Conservation (phyloP, 1,284 basidiomycete species). For the Tylopilus sp. region DNA sequence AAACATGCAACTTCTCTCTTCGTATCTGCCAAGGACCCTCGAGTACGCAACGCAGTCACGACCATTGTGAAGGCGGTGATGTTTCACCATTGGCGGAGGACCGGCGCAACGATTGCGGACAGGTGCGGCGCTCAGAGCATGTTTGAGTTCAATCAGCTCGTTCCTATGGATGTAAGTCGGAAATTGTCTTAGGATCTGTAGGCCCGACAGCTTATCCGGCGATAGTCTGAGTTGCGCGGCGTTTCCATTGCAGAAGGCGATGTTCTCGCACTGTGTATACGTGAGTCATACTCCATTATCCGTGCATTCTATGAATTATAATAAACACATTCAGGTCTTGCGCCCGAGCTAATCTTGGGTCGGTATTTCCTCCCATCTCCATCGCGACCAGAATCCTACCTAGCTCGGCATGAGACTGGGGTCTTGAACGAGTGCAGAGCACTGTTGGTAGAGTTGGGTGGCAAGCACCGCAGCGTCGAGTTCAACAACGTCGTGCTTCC, state of each 20-base stretch:
- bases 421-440: not conserved
- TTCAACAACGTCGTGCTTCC: constrained; percentile 13
- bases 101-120: constrained; percentile 4
- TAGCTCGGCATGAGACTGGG: not conserved
- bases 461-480: not conserved
- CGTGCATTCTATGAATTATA: not conserved
- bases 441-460: not conserved
- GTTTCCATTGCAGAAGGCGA: constrained; percentile 13
- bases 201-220: not conserved
- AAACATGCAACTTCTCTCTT: constrained; percentile 2
- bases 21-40: not conserved
- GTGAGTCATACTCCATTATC: not conserved
- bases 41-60: not conserved
- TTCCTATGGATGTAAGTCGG: constrained; percentile 1
- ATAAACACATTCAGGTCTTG: not conserved
- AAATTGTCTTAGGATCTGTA: not conserved
- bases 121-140: constrained; percentile 9
- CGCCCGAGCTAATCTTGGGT: constrained; percentile 7
- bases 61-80: constrained; percentile 4
- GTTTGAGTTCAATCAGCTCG: constrained; percentile 6
- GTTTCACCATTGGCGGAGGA: constrained; percentile 4
- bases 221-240: constrained; percentile 4
- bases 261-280: constrained; percentile 9
- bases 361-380: constrained; percentile 3
- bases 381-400: not conserved